phyloP scores from a whole-genome alignment of 1,284 basidiomycete genomes.

The Schizophyllum amplum region DNA sequence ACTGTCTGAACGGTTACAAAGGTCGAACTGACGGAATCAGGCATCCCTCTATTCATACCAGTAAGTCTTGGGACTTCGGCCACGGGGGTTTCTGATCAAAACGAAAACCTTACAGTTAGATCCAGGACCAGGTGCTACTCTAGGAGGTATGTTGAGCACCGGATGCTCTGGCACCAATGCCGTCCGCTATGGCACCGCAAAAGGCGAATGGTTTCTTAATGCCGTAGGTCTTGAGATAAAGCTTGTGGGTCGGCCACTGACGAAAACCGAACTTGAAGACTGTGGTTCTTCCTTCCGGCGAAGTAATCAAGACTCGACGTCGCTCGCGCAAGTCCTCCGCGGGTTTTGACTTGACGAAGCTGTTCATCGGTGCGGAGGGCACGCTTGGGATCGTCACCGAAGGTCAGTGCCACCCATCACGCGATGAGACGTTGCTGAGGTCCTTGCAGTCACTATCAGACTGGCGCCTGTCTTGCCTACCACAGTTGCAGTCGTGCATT shows the following conservation, averaged over 20 bases:
- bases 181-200: slow-evolving; percentile 82
- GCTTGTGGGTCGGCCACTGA: slow-evolving; percentile 3
- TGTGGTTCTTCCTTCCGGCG: slow-evolving; percentile 82
- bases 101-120: slow-evolving; percentile 48
- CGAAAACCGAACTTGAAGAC: slow-evolving; percentile 42
- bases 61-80: slow-evolving; percentile 35
- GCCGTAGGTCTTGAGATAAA: slow-evolving; percentile 35
- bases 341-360: slow-evolving; percentile 84
- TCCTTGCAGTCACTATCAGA: slow-evolving; percentile 58
- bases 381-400: slow-evolving; percentile 92
- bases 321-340: slow-evolving; percentile 85
- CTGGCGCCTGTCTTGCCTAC: slow-evolving; percentile 79
- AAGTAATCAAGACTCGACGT: slow-evolving; percentile 89
- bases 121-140: slow-evolving; percentile 72
- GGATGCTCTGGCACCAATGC: slow-evolving; percentile 83
- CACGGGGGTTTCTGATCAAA: not conserved
- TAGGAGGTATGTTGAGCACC: slow-evolving; percentile 89
- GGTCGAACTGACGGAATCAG: slow-evolving; percentile 22
- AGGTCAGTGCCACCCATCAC: slow-evolving; percentile 43
- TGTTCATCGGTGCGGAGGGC: slow-evolving; percentile 94
- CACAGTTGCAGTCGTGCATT: slow-evolving; percentile 61
- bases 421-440: too few relatives aligned
- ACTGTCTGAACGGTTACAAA: not conserved
- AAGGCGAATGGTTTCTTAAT: slow-evolving; percentile 81
- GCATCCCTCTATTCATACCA: slow-evolving; percentile 83